A percentile compares a stretch with the other conserved stretches of the same genome.
Evolutionary conservation across 2,329 filamentous ascomycete genomes (phyloP).

Genomic region (Trichophyton mentagrophytes): DNA sequence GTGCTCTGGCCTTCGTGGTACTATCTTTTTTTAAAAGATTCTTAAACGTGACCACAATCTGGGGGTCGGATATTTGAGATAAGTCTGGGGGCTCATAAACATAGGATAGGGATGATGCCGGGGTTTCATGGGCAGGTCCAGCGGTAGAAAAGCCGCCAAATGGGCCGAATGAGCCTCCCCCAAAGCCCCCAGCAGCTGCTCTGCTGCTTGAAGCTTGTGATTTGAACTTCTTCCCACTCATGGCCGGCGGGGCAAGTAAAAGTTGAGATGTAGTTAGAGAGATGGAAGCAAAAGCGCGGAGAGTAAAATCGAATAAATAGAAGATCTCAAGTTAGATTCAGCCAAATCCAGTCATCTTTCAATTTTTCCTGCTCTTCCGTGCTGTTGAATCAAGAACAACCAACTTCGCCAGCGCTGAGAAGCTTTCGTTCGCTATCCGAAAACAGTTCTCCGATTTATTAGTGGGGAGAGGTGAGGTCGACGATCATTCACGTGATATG

Average conservation of each 20-base stretch:
- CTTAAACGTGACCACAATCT: conserved; percentile 81
- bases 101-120: conserved; percentile 63
- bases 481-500: background rate
- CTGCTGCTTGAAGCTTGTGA: conserved; percentile 52
- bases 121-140: conserved; percentile 29
- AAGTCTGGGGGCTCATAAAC: conserved; percentile 76
- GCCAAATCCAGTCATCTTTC: background rate
- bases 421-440: background rate
- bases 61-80: conserved; percentile 60
- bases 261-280: background rate
- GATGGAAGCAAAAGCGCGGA: background rate
- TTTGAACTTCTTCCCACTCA: conserved; percentile 52
- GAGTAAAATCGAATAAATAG: background rate
- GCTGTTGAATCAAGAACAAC: background rate
- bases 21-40: conserved; percentile 86
- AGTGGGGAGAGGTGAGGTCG: background rate
- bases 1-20: conserved; percentile 77
- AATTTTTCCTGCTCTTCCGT: background rate
- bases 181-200: conserved; percentile 39
- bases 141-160: conserved; percentile 30
- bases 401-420: background rate
- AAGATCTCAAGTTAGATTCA: background rate
- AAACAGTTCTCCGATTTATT: background rate
- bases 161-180: conserved; percentile 22
- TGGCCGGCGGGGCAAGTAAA: background rate